Evolutionary conservation across 208 protist species (phyloP).

Genomic region (Trichomonas vaginalis): DNA sequence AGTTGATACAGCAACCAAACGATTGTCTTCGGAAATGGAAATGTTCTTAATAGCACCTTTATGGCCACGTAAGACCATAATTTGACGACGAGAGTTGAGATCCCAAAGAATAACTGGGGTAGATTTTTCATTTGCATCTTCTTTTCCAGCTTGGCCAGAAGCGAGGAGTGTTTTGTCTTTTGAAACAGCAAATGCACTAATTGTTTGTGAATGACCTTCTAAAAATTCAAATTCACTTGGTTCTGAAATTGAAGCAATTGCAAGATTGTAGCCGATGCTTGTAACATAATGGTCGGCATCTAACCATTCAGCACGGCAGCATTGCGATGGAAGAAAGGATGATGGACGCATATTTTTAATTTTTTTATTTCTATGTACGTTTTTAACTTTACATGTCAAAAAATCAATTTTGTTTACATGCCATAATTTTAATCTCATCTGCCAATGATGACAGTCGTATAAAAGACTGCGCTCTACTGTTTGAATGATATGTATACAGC

Average conservation of each 20-base stretch:
- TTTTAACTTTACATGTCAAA: too few relatives aligned
- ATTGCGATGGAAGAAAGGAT: not conserved
- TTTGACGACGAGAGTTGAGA: not conserved
- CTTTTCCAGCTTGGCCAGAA: not conserved
- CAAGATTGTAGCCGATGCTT: not conserved
- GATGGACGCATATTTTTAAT: not conserved
- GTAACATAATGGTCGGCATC: not conserved
- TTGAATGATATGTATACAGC: too few relatives aligned
- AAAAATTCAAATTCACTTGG: not conserved
- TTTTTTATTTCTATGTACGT: not conserved
- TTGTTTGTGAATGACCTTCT: not conserved
- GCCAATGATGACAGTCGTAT: too few relatives aligned
- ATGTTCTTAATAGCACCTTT: not conserved
- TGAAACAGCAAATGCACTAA: not conserved
- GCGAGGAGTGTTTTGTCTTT: not conserved
- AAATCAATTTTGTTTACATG: too few relatives aligned
- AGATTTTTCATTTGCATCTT: not conserved
- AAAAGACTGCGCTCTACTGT: too few relatives aligned
- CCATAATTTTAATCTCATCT: too few relatives aligned
- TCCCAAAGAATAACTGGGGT: conserved; percentile 3
- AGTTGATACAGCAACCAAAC: not conserved
- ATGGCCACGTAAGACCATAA: not conserved
- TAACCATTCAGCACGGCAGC: not conserved
- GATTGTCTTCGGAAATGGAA: not conserved
- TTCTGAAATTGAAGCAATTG: not conserved